Evolutionary conservation across 495 filamentous ascomycete genomes (phyloP), one percentile per base, ranked within the genome.

Genomic region (Aspergillus kassunensis): DNA sequence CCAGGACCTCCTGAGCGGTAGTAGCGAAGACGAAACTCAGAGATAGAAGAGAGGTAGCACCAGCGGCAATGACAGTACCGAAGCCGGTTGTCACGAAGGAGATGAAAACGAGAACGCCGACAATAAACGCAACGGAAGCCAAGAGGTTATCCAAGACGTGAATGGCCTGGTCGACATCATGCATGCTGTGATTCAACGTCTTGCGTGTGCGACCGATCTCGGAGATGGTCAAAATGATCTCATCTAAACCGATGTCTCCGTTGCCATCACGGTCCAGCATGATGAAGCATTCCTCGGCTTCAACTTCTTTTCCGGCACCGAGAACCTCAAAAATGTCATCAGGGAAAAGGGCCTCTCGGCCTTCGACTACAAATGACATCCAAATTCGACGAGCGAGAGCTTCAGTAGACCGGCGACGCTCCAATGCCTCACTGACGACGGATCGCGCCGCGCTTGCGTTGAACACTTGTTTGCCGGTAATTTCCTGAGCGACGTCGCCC

Each of bases 351-450:
- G 87, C 72, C 34, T 95, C 87, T 35, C 84, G 83, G 39, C 89
- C 92, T 66, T 97, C 91, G 13, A 91, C 82, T 10, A 97, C 93
- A 63, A 97, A 97, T 2, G 90, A 96, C 90, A 96, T 96, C 93
- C 93, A 98, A 52, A 98, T 83, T 64, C 93, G 85, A 55, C 82
- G 85, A 6, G 91, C 93, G 53, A 98, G 71, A 21, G 92, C 93
- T 69, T 96, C 92, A 3, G 90, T 87, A 19, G 87, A 87, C 33
- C 77, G 74, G 34, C 82, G 83, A 59, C 87, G 90, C 63, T 95
- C 91, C 46, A 98, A 76, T 2, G 92, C 93, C 57, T 95, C 81
- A 9, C 95, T 75, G 4, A 97, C 89, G 41, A 96, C 81, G 2
- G 90, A 91, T 64, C 96, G 91, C 2, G 91, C 86, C 1, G 88